Evolutionary conservation across 768 basidiomycete species (phyloP).

Genomic region (Pulveroboletus sp.): DNA sequence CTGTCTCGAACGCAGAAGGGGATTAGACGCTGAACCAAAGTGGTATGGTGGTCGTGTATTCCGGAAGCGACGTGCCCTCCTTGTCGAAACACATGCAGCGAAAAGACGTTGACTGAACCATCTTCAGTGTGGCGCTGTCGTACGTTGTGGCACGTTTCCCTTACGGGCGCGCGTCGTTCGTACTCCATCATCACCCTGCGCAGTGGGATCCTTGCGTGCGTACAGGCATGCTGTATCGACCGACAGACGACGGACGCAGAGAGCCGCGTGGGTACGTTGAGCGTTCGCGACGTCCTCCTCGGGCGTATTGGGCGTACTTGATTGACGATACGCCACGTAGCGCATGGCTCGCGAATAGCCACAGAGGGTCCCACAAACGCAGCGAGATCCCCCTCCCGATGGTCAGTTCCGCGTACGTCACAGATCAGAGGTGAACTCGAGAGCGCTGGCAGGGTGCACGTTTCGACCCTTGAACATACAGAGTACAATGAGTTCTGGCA

Average conservation of each 20-base stretch:
- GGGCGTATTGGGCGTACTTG: not conserved
- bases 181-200: not conserved
- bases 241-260: not conserved
- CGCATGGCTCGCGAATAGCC: conserved; percentile 62
- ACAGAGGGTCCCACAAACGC: conserved; percentile 74
- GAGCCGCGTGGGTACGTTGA: conserved; percentile 35
- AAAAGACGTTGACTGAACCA: conserved; percentile 28
- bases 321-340: conserved; percentile 18
- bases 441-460: no score
- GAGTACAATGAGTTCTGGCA: no score
- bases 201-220: conserved; percentile 71
- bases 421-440: no score
- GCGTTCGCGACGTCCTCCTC: not conserved
- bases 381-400: conserved; percentile 30
- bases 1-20: no score
- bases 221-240: conserved; percentile 20
- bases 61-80: no score
- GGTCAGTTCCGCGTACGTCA: no score
- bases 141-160: conserved; percentile 46
- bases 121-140: conserved; percentile 59
- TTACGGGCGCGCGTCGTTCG: no score
- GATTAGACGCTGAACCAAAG: no score
- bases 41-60: no score
- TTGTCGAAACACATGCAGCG: no score
- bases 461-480: no score